phyloP scores from a whole-genome alignment of 371 early-diverging fungal genomes.

The Actinomucor elegans region DNA sequence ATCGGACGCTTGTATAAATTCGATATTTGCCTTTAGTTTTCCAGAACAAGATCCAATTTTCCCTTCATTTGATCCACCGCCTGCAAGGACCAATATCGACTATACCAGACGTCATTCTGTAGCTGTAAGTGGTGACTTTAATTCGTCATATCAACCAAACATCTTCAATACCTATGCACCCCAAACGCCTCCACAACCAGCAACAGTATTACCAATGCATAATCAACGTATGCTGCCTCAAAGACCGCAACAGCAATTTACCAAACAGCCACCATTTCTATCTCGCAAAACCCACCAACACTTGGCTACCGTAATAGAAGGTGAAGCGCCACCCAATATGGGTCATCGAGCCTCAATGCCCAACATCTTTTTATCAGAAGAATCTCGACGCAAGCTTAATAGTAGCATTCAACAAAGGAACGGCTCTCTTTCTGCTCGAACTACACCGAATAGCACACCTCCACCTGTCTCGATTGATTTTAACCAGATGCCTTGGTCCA shows the following conservation, averaged over 20 bases:
- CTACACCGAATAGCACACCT: conserved; percentile 13
- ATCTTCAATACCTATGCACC: background rate
- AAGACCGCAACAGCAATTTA: background rate
- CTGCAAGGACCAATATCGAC: background rate
- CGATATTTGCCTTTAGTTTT: background rate
- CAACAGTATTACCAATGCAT: background rate
- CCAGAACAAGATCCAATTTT: background rate
- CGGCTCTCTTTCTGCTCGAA: background rate
- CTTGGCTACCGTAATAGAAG: conserved; percentile 11
- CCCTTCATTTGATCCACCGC: background rate
- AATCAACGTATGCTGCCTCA: too few species aligned
- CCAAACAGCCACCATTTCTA: background rate
- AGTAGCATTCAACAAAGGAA: background rate
- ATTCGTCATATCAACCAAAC: conserved; percentile 3
- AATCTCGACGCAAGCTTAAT: background rate
- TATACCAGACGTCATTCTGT: conserved; percentile 19
- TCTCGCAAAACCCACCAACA: conserved; percentile 1
- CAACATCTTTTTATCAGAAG: conserved; percentile 17
- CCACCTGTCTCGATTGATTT: conserved; percentile 8
- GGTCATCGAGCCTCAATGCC: conserved; percentile 24
- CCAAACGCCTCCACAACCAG: background rate
- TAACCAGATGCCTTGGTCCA: conserved; percentile 20
- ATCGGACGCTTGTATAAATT: background rate
- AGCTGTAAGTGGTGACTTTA: conserved; percentile 15
- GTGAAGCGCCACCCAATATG: conserved; percentile 3